Conservation (phyloP, 169 alveolate species). For the Prorocentrum cordatum region DNA sequence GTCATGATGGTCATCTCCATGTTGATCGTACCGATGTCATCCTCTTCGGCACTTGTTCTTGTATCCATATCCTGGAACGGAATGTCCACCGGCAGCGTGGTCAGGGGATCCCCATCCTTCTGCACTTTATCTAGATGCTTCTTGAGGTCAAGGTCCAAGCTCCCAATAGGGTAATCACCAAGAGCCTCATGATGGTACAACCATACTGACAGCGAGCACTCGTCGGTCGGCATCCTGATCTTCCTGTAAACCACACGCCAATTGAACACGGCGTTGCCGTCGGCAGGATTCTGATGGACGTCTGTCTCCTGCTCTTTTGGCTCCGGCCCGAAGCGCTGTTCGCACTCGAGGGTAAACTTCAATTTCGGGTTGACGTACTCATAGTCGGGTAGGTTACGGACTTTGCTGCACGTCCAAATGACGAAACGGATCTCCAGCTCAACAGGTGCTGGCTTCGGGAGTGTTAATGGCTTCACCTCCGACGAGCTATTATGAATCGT, state of each 20-base stretch:
- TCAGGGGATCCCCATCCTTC: conserved; percentile 76
- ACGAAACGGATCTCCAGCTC: conserved; percentile 79
- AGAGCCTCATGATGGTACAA: conserved; percentile 81
- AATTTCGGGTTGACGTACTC: conserved; percentile 77
- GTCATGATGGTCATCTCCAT: not conserved
- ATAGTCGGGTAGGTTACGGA: conserved; percentile 64
- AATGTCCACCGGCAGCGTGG: conserved; percentile 81
- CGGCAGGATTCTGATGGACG: conserved; percentile 84
- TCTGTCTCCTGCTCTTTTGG: conserved; percentile 82
- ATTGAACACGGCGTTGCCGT: conserved; percentile 83
- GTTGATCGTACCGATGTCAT: not conserved
- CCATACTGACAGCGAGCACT: conserved; percentile 83
- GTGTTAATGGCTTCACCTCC: conserved; percentile 77
- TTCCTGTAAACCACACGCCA: conserved; percentile 87
- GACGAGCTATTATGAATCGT: conserved; percentile 78
- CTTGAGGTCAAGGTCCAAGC: conserved; percentile 77
- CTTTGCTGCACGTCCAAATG: conserved; percentile 74
- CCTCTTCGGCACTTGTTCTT: not conserved
- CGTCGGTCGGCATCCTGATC: conserved; percentile 81
- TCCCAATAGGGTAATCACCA: conserved; percentile 84
- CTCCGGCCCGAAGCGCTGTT: conserved; percentile 74
- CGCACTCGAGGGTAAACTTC: conserved; percentile 81
- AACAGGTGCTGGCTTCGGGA: conserved; percentile 77
- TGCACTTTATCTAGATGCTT: conserved; percentile 81
- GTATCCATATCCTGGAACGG: conserved; percentile 75